Evolutionary conservation across 1,139 yeast species (phyloP).

Genomic region (Suzukiozyma palmioleophila): DNA sequence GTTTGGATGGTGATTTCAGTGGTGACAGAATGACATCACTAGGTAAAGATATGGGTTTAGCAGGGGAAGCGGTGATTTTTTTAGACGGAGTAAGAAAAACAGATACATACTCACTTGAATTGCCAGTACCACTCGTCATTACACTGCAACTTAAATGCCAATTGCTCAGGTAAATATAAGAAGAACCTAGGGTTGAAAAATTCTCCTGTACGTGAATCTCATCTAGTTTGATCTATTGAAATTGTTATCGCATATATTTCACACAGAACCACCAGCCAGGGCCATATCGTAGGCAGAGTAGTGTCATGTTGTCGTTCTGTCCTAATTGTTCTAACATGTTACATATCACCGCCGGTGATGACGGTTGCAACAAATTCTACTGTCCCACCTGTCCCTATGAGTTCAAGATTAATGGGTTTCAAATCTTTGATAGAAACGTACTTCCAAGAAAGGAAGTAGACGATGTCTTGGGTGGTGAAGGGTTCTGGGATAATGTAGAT

Average conservation of each 20-base stretch:
- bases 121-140: background rate
- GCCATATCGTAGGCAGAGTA: background rate
- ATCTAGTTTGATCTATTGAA: background rate
- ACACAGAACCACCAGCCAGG: background rate
- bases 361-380: constrained; percentile 53
- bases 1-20: constrained; percentile 9
- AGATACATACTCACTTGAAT: constrained; percentile 2
- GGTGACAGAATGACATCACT: constrained; percentile 4
- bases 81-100: constrained; percentile 2
- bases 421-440: constrained; percentile 78
- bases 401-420: constrained; percentile 78
- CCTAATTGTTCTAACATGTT: constrained; percentile 93
- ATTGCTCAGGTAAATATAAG: background rate
- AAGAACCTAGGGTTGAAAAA: background rate
- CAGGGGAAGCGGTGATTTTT: background rate
- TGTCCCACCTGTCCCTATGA: constrained; percentile 96
- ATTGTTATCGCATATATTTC: no score
- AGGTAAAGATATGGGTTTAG: background rate
- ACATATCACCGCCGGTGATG: constrained; percentile 41
- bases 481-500: constrained; percentile 98
- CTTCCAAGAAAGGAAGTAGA: constrained; percentile 88
- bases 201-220: background rate
- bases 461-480: constrained; percentile 94
- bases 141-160: background rate
- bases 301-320: constrained; percentile 79